Evolutionary conservation across 1,139 yeast species (phyloP).

Genomic region (Yamadazyma sp.): DNA sequence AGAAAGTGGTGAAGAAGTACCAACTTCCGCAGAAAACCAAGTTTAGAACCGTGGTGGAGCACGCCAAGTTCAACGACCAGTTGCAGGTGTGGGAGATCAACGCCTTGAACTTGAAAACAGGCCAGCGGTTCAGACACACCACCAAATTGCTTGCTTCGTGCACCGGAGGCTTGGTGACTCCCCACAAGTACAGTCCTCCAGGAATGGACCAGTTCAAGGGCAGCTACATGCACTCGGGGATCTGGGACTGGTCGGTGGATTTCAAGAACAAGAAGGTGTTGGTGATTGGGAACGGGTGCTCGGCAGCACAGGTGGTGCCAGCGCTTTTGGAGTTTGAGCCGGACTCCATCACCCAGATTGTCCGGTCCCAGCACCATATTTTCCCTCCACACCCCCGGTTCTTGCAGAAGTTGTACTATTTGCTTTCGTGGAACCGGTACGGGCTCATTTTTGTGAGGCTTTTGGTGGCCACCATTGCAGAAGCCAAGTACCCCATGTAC

Average conservation of each 20-base stretch:
- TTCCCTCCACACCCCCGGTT: slow-evolving; percentile 38
- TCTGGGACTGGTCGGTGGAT: slow-evolving; percentile 44
- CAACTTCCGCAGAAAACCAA: slow-evolving; percentile 28
- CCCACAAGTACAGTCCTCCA: slow-evolving; percentile 27
- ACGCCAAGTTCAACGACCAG: slow-evolving; percentile 26
- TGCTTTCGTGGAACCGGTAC: slow-evolving; percentile 20
- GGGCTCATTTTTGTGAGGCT: slow-evolving; percentile 30
- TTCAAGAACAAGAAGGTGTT: slow-evolving; percentile 35
- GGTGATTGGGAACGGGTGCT: slow-evolving; percentile 46
- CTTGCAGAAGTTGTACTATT: slow-evolving; percentile 22
- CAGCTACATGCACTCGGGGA: slow-evolving; percentile 46
- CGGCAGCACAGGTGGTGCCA: slow-evolving; percentile 44
- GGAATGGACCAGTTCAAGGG: slow-evolving; percentile 48
- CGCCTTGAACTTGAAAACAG: slow-evolving; percentile 35
- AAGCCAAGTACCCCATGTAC: slow-evolving; percentile 36
- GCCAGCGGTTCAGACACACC: slow-evolving; percentile 27
- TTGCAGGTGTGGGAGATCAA: slow-evolving; percentile 39
- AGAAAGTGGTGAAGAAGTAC: slow-evolving; percentile 37
- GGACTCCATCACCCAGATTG: slow-evolving; percentile 31
- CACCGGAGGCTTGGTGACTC: slow-evolving; percentile 41
- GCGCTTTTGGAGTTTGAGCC: slow-evolving; percentile 32
- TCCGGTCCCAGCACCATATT: slow-evolving; percentile 39
- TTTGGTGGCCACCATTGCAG: slow-evolving; percentile 31
- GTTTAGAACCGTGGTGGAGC: slow-evolving; percentile 30
- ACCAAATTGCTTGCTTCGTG: slow-evolving; percentile 33